Evolutionary conservation across 108 stramenopile species (phyloP), one percentile per base, ranked within the genome.

Genomic region (Nitzschia putrida): DNA sequence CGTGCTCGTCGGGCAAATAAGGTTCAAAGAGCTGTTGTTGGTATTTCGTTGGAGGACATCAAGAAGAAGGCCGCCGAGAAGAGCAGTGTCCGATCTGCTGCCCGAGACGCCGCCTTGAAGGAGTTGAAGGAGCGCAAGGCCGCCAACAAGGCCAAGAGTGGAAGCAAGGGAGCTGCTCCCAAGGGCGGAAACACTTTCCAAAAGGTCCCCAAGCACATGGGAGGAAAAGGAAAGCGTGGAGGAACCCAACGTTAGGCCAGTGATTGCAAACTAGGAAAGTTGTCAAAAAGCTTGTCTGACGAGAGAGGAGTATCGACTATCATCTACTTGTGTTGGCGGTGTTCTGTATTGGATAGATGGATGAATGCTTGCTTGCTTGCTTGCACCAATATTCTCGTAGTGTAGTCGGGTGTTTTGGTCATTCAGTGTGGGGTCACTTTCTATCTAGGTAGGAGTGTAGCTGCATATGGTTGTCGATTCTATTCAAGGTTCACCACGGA

Each of bases 11-110:
- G 91, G 69, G 74, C 93, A 44, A 93, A 88, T 76, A 98, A 97
- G 84, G 87, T 96, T 25, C 89, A 92, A 68, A 91, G 98, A 76
- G 98, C 98, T 39, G 96, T 99, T 54, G 97, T 98, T 23, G 99
- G 99, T 57, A 87, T 92, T n/a, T 88, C 92, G 52, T 81, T 98
- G 45, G 98, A 98, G 24, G 97, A 98, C 59, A 94, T 98, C 88
- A 88, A 87, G 80, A 98, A 97, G 86, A 96, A 95, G 89, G 92
- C 93, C 39, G 60, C 89, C 16, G 85, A 91, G 68, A 95, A 93
- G 78, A 80, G 83, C 53, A 87, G 90, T 45, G 79, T 94, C 61
- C 81, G 93, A 61, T 69, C 82, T 54, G 87, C 89, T 16, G 80
- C 83, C 44, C 80, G 89, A 61, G 89, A 90, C 0, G 93, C 92